These are phyloP conservation scores for Coccomyxa sp. DNA, from an alignment of 139 green algal species.

Conservation along the genomic window DNA sequence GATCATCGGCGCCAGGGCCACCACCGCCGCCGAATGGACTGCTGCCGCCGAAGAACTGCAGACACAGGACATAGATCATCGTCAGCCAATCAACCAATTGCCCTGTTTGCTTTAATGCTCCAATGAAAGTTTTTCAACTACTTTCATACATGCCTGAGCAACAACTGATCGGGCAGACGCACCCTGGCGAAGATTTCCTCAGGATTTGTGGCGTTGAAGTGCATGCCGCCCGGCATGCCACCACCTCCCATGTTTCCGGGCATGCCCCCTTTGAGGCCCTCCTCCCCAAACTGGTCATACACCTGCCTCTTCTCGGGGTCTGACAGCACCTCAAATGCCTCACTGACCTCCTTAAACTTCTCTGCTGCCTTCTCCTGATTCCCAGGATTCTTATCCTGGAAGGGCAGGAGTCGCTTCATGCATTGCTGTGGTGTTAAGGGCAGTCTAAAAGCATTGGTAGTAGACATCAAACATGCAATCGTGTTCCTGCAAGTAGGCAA, in stretches of 20 bases:
- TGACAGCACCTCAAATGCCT: conserved; percentile 73
- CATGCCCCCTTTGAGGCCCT: conserved; percentile 70
- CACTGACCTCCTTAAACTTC: conserved; percentile 76
- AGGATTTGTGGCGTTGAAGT: conserved; percentile 50
- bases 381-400: conserved; percentile 37
- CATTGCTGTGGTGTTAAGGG: background rate
- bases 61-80: background rate
- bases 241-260: conserved; percentile 1
- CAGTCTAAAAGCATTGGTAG: no score
- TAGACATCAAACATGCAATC: background rate
- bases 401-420: conserved; percentile 7
- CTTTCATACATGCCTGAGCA: no score
- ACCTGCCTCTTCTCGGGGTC: conserved; percentile 78
- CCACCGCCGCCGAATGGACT: conserved; percentile 27
- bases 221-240: conserved; percentile 21
- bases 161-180: background rate
- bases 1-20: conserved; percentile 14
- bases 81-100: background rate
- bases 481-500: background rate
- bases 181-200: conserved; percentile 81
- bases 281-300: conserved; percentile 80
- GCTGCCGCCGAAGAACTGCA: conserved; percentile 62
- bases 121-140: no score
- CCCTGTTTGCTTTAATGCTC: no score
- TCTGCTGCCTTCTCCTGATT: conserved; percentile 34